Conservation (phyloP, 1,284 basidiomycete species). For the Neolentinus lepideus region DNA sequence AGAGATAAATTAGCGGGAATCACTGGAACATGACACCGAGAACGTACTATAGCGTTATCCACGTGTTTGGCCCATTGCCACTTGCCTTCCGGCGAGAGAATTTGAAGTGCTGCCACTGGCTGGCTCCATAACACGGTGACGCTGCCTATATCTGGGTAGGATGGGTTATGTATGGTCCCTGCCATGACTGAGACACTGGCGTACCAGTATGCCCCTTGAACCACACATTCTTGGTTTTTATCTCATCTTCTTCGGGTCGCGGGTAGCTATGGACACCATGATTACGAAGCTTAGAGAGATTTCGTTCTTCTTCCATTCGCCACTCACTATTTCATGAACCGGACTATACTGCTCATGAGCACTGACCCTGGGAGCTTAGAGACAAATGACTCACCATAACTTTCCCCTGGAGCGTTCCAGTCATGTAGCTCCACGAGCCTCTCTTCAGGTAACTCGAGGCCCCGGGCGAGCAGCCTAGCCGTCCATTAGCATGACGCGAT, state of each 20-base stretch:
- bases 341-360: conserved; percentile 23
- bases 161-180: neutral
- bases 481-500: neutral
- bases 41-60: conserved; percentile 46
- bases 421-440: conserved; percentile 24
- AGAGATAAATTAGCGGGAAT: neutral
- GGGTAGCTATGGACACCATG: conserved; percentile 25
- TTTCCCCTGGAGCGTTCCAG: conserved; percentile 21
- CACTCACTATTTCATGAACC: conserved; percentile 49
- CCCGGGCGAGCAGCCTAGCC: conserved; percentile 35
- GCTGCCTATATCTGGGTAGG: conserved; percentile 41
- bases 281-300: neutral
- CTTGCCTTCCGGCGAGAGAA: conserved; percentile 37
- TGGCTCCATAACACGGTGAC: conserved; percentile 56
- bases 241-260: conserved; percentile 43
- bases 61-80: conserved; percentile 59
- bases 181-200: neutral
- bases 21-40: neutral
- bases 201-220: conserved; percentile 55
- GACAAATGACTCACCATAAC: conserved; percentile 16
- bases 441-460: conserved; percentile 27
- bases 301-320: too few species aligned
- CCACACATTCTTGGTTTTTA: conserved; percentile 48
- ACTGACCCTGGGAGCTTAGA: neutral
- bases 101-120: conserved; percentile 52